Evolutionary conservation across 148 eudicot species (phyloP).

Genomic region (Rhododendron vialii): DNA sequence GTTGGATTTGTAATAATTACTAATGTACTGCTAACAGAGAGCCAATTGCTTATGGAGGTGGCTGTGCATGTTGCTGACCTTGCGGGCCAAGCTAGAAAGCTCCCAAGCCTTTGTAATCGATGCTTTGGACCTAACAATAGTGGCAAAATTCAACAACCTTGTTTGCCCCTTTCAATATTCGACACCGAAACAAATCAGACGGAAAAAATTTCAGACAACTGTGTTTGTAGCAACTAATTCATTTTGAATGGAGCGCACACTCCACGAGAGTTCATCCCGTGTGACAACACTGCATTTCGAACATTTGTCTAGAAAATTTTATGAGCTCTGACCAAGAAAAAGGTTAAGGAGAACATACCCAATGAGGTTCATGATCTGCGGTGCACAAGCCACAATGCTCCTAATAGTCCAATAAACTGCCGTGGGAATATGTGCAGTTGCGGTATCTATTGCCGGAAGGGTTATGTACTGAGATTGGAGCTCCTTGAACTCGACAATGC

Average conservation of each 20-base stretch:
- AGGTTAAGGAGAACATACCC: constrained; percentile 40
- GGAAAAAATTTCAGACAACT: too few species aligned
- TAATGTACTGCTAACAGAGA: constrained; percentile 66
- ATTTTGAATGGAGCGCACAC: too few species aligned
- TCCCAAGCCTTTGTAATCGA: constrained; percentile 74
- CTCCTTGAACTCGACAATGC: constrained; percentile 50
- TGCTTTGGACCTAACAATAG: constrained; percentile 35
- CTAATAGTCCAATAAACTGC: constrained; percentile 95
- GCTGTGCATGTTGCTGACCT: constrained; percentile 60
- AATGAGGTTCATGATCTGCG: constrained; percentile 57
- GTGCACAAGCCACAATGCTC: constrained; percentile 69
- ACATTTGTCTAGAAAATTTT: neutral
- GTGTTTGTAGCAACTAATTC: too few species aligned
- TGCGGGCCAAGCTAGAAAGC: constrained; percentile 77
- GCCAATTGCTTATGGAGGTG: constrained; percentile 66
- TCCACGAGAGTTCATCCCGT: too few species aligned
- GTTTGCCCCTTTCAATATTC: neutral
- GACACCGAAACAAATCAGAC: neutral
- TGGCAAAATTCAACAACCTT: neutral
- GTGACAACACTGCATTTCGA: neutral
- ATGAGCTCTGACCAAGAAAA: neutral
- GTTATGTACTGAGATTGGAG: constrained; percentile 69
- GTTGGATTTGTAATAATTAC: constrained; percentile 20
- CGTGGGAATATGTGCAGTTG: constrained; percentile 60
- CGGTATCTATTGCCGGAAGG: constrained; percentile 47